These are phyloP conservation scores for Trichoderma sp. DNA, from an alignment of 2,329 filamentous ascomycete species.

Conservation along the genomic window DNA sequence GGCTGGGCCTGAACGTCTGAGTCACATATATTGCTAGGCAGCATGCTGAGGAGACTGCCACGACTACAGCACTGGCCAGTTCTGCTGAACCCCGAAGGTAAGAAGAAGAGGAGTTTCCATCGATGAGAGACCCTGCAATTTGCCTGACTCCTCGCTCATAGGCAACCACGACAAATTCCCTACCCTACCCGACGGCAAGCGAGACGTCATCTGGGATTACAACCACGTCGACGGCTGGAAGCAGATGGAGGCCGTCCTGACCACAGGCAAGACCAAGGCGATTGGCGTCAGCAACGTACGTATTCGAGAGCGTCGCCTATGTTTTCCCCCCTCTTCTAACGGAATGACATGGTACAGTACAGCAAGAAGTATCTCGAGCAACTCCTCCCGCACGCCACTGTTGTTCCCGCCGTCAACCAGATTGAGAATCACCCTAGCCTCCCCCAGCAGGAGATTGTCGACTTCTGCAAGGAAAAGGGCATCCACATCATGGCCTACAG, in stretches of 20 bases:
- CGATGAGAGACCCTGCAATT: neutral
- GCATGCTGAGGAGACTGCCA: neutral
- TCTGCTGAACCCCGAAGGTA: conserved; percentile 75
- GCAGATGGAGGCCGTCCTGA: conserved; percentile 68
- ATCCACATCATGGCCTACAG: conserved; percentile 75
- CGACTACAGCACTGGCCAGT: conserved; percentile 71
- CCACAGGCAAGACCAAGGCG: conserved; percentile 58
- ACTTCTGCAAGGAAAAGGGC: conserved; percentile 66
- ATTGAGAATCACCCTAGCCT: conserved; percentile 74
- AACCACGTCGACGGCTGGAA: conserved; percentile 78
- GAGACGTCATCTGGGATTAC: conserved; percentile 70
- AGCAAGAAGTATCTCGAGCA: conserved; percentile 58
- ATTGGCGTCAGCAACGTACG: conserved; percentile 60
- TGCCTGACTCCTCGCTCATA: conserved; percentile 29
- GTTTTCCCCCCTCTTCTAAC: too few relatives aligned
- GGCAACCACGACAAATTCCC: conserved; percentile 75
- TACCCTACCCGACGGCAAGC: conserved; percentile 70
- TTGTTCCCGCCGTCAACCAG: conserved; percentile 69
- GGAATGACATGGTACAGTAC: conserved; percentile 45
- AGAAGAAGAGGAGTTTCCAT: conserved; percentile 26
- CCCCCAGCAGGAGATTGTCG: conserved; percentile 71
- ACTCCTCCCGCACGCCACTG: conserved; percentile 52
- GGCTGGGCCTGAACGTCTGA: neutral
- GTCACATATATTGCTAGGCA: neutral
- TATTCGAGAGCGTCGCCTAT: neutral